Evolutionary conservation across 805 yeast genomes (phyloP), one percentile per base, ranked within the genome.

Genomic region (Cephaloascus fragrans): DNA sequence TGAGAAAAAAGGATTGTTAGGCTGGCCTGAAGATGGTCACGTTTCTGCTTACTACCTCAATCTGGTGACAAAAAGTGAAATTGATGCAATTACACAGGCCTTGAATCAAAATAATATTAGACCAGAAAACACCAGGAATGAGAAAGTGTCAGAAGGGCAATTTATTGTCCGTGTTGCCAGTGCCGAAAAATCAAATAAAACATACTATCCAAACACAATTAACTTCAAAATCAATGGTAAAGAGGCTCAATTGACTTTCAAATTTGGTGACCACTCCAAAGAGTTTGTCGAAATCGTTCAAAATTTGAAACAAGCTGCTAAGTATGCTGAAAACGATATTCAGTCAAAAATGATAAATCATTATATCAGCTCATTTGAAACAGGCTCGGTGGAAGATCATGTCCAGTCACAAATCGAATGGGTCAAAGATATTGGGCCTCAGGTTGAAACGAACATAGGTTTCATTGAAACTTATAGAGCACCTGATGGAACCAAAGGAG

Each of bases 401-500:
- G 83, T 83, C 51, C 75, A 82, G 42, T 82, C 96, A 1, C 96
- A 87, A 58, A 75, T 79, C 39, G 69, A 74, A 42, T 87, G 96
- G 96, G 94, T 87, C 42, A 83, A 83, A 55, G 96, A 87, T 57
- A 59, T 83, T 38, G 81, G 85, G 1, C 96, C 96, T 10, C 64
- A 64, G 12, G 73, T 67, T 14, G 73, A 67, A 61, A 78, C 90
- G 35, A 86, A 87, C 55, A 75, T 87, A 49, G 96, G 96, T 0
- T 87, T 87, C 56, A 87, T 87, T 49, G 96, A 87, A 63, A 87
- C 96, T 20, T 87, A 87, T 62, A 73, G 96, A 59, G 96, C 86
- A 55, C 95, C 95, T 14, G 75, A 89, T 26, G 95, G 95, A 36
- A 85, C 86, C 36, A 74, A 88, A 52, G 96, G 96, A 43, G 96